Percentiles rank a stretch among this genome's conserved stretches.
These are phyloP conservation scores for Fusarium praegraminearum DNA, from an alignment of 2,329 filamentous ascomycete genomes.

Conservation along the genomic window DNA sequence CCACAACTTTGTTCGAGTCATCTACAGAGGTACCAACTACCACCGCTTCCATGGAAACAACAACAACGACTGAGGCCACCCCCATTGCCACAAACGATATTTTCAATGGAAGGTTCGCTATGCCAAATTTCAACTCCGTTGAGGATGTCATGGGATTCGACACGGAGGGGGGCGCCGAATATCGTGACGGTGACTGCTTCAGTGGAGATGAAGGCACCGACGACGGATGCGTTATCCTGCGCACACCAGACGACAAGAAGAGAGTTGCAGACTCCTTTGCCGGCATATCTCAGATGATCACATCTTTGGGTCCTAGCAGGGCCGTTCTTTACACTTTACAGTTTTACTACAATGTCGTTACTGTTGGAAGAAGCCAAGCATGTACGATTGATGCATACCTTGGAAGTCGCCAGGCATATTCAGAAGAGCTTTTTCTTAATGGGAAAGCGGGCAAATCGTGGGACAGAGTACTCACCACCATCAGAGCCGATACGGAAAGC, in stretches of 20 bases:
- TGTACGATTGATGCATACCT: slow-evolving; percentile 9
- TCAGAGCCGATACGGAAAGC: not conserved
- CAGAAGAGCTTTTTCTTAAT: too few species aligned
- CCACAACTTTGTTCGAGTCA: not conserved
- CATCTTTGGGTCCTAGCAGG: not conserved
- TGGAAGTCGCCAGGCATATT: slow-evolving; percentile 1
- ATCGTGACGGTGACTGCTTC: not conserved
- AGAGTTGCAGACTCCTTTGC: not conserved
- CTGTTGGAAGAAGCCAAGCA: not conserved
- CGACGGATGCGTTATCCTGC: not conserved
- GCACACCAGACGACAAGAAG: not conserved
- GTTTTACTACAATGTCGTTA: slow-evolving; percentile 19
- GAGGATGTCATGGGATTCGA: not conserved
- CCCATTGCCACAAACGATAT: slow-evolving; percentile 1
- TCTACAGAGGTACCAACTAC: not conserved
- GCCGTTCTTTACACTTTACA: slow-evolving; percentile 24
- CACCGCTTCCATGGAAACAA: not conserved
- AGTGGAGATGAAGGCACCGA: not conserved
- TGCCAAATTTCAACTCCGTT: not conserved
- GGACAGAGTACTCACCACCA: slow-evolving; percentile 9
- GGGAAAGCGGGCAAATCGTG: slow-evolving; percentile 1
- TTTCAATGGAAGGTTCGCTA: slow-evolving; percentile 3
- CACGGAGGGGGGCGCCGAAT: not conserved
- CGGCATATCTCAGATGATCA: slow-evolving; percentile 13
- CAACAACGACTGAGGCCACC: too few species aligned